These are phyloP conservation scores for Candida jianshihensis DNA, from an alignment of 805 yeast genomes.

Conservation along the genomic window DNA sequence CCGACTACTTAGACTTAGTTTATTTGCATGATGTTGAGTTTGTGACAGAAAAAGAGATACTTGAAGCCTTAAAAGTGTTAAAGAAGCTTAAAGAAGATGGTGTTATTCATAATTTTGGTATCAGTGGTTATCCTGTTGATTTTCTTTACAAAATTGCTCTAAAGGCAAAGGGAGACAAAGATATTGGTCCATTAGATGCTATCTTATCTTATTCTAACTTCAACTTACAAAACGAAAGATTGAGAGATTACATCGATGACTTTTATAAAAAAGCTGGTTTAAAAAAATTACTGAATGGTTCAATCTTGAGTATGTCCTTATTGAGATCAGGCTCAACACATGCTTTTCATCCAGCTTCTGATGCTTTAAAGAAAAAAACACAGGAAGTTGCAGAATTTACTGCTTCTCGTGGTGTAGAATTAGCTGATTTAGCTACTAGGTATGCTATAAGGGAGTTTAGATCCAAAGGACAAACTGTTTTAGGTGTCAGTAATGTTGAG, in stretches of 20 bases:
- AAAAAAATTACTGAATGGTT: slow-evolving; percentile 63
- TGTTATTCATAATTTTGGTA: slow-evolving; percentile 56
- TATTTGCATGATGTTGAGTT: slow-evolving; percentile 90
- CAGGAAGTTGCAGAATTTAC: slow-evolving; percentile 33
- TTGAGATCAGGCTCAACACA: slow-evolving; percentile 62
- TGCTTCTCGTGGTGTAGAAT: slow-evolving; percentile 39
- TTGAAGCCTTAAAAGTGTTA: slow-evolving; percentile 59
- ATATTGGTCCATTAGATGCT: slow-evolving; percentile 63
- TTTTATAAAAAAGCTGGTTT: slow-evolving; percentile 50
- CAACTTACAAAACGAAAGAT: slow-evolving; percentile 66
- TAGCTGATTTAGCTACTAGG: slow-evolving; percentile 78
- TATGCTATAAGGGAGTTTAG: slow-evolving; percentile 50
- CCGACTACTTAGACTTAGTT: slow-evolving; percentile 70
- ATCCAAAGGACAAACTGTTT: slow-evolving; percentile 48
- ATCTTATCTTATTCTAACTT: slow-evolving; percentile 75
- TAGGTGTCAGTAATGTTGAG: slow-evolving; percentile 62
- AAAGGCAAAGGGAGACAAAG: slow-evolving; percentile 25
- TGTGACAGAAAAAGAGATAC: slow-evolving; percentile 44
- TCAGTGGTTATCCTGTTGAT: slow-evolving; percentile 83
- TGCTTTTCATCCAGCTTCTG: slow-evolving; percentile 74
- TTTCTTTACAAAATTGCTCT: slow-evolving; percentile 49
- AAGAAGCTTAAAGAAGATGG: slow-evolving; percentile 58
- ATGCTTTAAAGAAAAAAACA: slow-evolving; percentile 41
- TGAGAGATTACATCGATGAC: slow-evolving; percentile 39
- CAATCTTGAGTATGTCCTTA: slow-evolving; percentile 84